phyloP scores from a whole-genome alignment of 306 rosid genomes.

The Pterocarpus macrocarpus region DNA sequence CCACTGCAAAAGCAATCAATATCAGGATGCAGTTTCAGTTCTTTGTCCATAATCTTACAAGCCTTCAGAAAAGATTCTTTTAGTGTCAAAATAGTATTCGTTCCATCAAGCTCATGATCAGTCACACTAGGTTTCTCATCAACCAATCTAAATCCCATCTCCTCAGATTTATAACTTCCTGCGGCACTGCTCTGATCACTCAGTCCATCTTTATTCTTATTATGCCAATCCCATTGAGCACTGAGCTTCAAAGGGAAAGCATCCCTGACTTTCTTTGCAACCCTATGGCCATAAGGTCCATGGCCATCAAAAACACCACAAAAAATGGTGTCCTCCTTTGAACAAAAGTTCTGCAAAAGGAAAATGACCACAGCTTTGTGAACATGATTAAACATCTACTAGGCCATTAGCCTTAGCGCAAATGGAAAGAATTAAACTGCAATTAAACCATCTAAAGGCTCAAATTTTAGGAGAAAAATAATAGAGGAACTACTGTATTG shows the following conservation, averaged over 20 bases:
- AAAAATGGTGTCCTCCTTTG: constrained; percentile 68
- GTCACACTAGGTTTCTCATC: constrained; percentile 43
- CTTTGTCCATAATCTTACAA: constrained; percentile 86
- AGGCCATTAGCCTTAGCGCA: background rate
- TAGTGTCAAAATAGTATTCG: constrained; percentile 51
- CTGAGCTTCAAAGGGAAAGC: constrained; percentile 80
- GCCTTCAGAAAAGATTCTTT: constrained; percentile 83
- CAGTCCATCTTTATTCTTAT: constrained; percentile 47
- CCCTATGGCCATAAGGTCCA: constrained; percentile 90
- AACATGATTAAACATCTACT: constrained; percentile 20
- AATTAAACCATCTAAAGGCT: constrained; percentile 7
- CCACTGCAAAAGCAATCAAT: constrained; percentile 92
- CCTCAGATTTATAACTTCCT: constrained; percentile 50
- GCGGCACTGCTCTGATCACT: constrained; percentile 44
- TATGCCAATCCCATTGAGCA: constrained; percentile 74
- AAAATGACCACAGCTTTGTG: constrained; percentile 13
- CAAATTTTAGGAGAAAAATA: background rate
- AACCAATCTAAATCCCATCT: constrained; percentile 47
- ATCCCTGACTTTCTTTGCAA: constrained; percentile 90
- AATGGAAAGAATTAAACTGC: constrained; percentile 6
- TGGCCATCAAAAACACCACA: constrained; percentile 99
- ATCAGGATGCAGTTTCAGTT: constrained; percentile 81
- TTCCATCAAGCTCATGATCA: constrained; percentile 45
- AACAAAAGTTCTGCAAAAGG: constrained; percentile 72
- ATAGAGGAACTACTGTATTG: background rate